These are phyloP conservation scores for Simmondsia chinensis DNA, from an alignment of 148 eudicot genomes.

Conservation along the genomic window DNA sequence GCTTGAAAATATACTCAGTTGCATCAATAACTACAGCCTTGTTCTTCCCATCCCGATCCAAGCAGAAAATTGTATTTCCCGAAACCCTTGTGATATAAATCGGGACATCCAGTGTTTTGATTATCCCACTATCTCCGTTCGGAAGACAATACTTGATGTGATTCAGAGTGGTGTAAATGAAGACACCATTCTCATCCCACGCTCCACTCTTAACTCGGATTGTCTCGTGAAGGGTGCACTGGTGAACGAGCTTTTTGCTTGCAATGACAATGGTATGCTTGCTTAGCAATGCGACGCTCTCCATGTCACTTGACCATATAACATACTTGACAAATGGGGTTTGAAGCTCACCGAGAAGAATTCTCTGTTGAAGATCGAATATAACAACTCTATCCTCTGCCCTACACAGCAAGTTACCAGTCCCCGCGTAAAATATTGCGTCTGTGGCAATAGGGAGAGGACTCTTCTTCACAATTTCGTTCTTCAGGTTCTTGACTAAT, in stretches of 20 bases:
- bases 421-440: constrained; percentile 81
- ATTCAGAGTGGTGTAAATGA: constrained; percentile 66
- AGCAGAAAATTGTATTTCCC: constrained; percentile 58
- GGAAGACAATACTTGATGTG: constrained; percentile 92
- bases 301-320: constrained; percentile 89
- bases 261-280: constrained; percentile 73
- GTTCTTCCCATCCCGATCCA: constrained; percentile 81
- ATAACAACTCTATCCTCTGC: constrained; percentile 72
- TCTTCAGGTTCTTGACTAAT: constrained; percentile 62
- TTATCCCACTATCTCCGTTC: constrained; percentile 85
- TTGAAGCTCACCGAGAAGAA: constrained; percentile 69
- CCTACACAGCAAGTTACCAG: constrained; percentile 68
- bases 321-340: constrained; percentile 72
- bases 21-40: constrained; percentile 54
- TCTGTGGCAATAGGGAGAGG: constrained; percentile 59
- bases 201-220: constrained; percentile 85
- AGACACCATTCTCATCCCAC: constrained; percentile 91
- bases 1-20: constrained; percentile 71
- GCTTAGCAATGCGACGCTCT: constrained; percentile 77
- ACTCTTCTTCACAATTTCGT: constrained; percentile 70
- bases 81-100: constrained; percentile 64
- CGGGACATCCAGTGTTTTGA: constrained; percentile 69
- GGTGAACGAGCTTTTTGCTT: constrained; percentile 62
- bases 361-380: constrained; percentile 79
- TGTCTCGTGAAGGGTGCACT: constrained; percentile 79